phyloP scores from a whole-genome alignment of 257 asterid species.

The Ehretia macrophylla region DNA sequence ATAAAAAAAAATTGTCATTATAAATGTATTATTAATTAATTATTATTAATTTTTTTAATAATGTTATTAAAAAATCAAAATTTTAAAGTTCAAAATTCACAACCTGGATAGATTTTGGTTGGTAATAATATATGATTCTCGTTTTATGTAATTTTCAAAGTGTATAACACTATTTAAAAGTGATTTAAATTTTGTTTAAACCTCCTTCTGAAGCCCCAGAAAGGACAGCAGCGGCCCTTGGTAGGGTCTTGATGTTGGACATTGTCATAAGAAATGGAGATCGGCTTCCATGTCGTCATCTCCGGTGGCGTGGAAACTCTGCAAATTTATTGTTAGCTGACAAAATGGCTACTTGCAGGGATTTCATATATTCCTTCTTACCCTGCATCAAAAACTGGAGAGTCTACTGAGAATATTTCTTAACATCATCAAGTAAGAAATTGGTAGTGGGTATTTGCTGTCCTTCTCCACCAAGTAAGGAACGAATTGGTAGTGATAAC shows the following conservation, averaged over 20 bases:
- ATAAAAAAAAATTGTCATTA: too few species aligned
- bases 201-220: constrained; percentile 84
- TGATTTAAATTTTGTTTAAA: too few species aligned
- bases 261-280: constrained; percentile 97
- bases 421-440: constrained; percentile 44
- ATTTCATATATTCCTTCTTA: constrained; percentile 86
- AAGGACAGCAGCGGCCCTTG: constrained; percentile 82
- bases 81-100: too few species aligned
- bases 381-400: constrained; percentile 93
- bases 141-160: too few species aligned
- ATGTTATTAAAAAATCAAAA: too few species aligned
- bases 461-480: constrained; percentile 57
- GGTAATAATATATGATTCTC: too few species aligned
- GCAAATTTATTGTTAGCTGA: constrained; percentile 88
- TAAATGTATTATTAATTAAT: too few species aligned
- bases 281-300: constrained; percentile 94
- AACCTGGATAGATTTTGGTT: too few species aligned
- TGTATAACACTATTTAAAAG: too few species aligned
- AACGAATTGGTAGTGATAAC: constrained; percentile 38
- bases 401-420: constrained; percentile 62
- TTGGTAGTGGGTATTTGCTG: constrained; percentile 26
- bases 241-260: constrained; percentile 90
- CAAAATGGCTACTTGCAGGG: constrained; percentile 67
- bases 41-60: too few species aligned
- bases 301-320: constrained; percentile 93